Evolutionary conservation across 2,329 filamentous ascomycete genomes (phyloP), one percentile per base, ranked within the genome.

Genomic region (Magnaporthiopsis rhizophila): DNA sequence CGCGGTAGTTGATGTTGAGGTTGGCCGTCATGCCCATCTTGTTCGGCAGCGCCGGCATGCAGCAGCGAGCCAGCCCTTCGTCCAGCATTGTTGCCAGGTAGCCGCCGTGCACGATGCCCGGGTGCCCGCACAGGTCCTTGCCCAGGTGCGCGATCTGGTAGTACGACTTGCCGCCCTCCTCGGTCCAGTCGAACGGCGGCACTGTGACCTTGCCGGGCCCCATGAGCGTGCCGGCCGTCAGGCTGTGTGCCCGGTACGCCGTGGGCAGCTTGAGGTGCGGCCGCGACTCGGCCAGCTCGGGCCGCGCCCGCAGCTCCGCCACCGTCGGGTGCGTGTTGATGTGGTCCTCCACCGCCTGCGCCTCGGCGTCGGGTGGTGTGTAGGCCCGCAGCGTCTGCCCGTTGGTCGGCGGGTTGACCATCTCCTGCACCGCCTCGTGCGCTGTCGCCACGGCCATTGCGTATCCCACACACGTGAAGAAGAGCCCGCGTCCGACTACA

Each of bases 61-160:
- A 96, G 75, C 91, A 96, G 64, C 92, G 83, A 38, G 90, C 94
- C 58, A 98, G 80, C 0, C 91, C 92, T 75, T 98, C 94, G 73
- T 98, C 94, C 63, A 98, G 80, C 74, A 98, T 83, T 15, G 94
- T 97, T n/a, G 94, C 94, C 65, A 98, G 80, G 68, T 97, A 79
- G 0, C 94, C 94, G 62, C 94, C 94, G 74, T 98, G 95, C 8
- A 97, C 85, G 67, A 98, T 91, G 3, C 90, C 92, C 7, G 91
- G 90, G 75, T 98, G 93, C 1, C 94, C 94, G 73, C 92, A 97
- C 57, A 98, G 79, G 70, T 91, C 87, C 3, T 82, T 77, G 2
- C 94, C 94, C 0, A 97, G 82, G 73, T 93, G 93, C 63, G 88
- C 83, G 58, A 98, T 83, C 18, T 87, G 85, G 7, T 93, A 86